Conservation (phyloP, 768 basidiomycete genomes). For the Amanita muscaria region DNA sequence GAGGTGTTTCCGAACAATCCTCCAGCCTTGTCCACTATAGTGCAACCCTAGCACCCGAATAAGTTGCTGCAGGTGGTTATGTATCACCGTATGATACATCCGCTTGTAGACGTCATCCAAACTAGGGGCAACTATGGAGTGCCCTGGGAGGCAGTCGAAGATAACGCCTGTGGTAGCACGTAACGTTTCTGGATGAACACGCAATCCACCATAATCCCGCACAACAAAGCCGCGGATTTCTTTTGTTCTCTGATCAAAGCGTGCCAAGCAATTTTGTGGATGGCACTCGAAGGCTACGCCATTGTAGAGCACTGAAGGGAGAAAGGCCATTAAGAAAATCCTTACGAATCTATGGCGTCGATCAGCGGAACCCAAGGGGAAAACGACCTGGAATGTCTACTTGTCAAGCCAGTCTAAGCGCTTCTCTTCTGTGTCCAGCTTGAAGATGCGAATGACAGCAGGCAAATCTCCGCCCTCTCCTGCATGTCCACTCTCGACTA, state of each 20-base stretch:
- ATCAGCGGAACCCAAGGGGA: background rate
- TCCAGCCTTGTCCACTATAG: conserved; percentile 47
- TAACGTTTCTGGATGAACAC: conserved; percentile 43
- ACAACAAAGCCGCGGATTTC: conserved; percentile 47
- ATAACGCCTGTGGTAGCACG: conserved; percentile 41
- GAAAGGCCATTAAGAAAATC: conserved; percentile 44
- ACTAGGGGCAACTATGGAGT: conserved; percentile 40
- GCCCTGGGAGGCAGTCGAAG: conserved; percentile 36
- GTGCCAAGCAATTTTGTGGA: conserved; percentile 50
- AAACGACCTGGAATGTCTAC: conserved; percentile 19
- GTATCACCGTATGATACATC: conserved; percentile 50
- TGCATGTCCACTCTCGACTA: conserved; percentile 46
- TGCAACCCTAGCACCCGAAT: conserved; percentile 50
- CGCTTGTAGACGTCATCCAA: conserved; percentile 48
- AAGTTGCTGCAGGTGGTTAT: conserved; percentile 53
- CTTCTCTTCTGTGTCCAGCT: conserved; percentile 42
- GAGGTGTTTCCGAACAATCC: conserved; percentile 37
- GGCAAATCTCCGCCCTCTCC: conserved; percentile 36
- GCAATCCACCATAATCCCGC: conserved; percentile 50
- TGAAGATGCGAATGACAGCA: conserved; percentile 42
- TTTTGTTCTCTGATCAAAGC: conserved; percentile 40
- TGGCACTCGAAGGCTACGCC: conserved; percentile 55
- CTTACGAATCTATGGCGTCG: conserved; percentile 32
- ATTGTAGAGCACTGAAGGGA: conserved; percentile 44
- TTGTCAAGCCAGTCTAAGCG: conserved; percentile 40